Evolutionary conservation across 768 basidiomycete genomes (phyloP).

Genomic region (Cyclocybe aegerita): DNA sequence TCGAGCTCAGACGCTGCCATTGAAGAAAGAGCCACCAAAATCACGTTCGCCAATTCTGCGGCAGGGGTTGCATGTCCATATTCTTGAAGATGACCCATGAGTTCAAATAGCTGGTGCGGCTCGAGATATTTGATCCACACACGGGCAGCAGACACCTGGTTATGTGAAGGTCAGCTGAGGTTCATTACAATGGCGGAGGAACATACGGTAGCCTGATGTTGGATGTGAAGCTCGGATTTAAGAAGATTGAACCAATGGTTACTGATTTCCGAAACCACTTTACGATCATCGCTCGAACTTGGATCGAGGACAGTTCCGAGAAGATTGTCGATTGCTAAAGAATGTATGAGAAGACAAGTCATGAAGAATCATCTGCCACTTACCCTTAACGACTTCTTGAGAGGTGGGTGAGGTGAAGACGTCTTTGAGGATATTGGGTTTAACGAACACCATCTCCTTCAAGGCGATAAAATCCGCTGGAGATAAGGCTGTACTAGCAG

Average conservation of each 20-base stretch:
- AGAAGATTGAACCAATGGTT: conserved; percentile 41
- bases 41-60: conserved; percentile 28
- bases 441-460: conserved; percentile 40
- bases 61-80: conserved; percentile 5
- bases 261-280: conserved; percentile 38
- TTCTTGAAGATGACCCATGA: conserved; percentile 39
- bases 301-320: conserved; percentile 38
- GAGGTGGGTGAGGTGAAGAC: conserved; percentile 31
- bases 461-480: conserved; percentile 30
- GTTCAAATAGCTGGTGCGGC: conserved; percentile 35
- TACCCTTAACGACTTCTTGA: conserved; percentile 33
- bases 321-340: conserved; percentile 41
- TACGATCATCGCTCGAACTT: conserved; percentile 32
- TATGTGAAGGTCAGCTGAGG: not conserved
- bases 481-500: conserved; percentile 24
- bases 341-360: not conserved
- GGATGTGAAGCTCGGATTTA: conserved; percentile 5
- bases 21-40: conserved; percentile 33
- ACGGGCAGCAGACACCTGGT: conserved; percentile 24
- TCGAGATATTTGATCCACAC: conserved; percentile 62
- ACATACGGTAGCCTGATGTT: not conserved
- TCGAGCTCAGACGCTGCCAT: conserved; percentile 18
- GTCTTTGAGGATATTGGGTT: conserved; percentile 27
- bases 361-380: not conserved
- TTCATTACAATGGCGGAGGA: too few species aligned